Base-by-base conservation (phyloP, 495 filamentous ascomycete genomes). In the Trichoderma virens region DNA sequence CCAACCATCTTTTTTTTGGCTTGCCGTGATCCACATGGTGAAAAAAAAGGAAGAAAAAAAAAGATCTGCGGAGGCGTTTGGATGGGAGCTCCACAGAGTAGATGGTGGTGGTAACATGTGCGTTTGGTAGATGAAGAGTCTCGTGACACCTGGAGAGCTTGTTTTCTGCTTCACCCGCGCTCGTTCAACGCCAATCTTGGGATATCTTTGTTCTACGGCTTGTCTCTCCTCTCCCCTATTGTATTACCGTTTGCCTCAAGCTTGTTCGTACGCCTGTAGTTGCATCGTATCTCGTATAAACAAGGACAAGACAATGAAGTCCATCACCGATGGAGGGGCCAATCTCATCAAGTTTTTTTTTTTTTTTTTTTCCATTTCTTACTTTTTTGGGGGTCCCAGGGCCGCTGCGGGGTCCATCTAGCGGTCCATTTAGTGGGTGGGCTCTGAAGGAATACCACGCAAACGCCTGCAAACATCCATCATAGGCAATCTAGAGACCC, bases 41-140 rank as follows among this genome's bases (percentile, higher is more conserved):
- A 28, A 28, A 30, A 5, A 27, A 30, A 51, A 51, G 20, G 25
- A 56, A 30, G 28, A 56, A 56, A 56, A 56, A 27, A 8, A 56
- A 5, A 27, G 51, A 56, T 56, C 51, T 56, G 51, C 51, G 51
- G 51, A 56, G 51, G 51, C 51, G 51, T 56, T 27, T 56, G 51
- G 51, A 9, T 35, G 2, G n/a, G n/a, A 4, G 23, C 47, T 56
- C 47, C 47, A 27, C 47, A 56, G 47, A 20, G 8, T 47, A 3
- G 23, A 28, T 9, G 25, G 51, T 8, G 51, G 43, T 7, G 18
- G 18, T 20, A n/a, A n/a, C 43, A 20, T 47, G 43, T 0, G 20
- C 8, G n/a, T 25, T 18, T 20, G 16, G n/a, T 8, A 18, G 18
- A 35, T 11, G n/a, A n/a, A n/a, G 3, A n/a, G 43, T 47, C 43